Evolutionary conservation across 2,329 filamentous ascomycete genomes (phyloP).

Genomic region (Zymoseptoria crescenta): DNA sequence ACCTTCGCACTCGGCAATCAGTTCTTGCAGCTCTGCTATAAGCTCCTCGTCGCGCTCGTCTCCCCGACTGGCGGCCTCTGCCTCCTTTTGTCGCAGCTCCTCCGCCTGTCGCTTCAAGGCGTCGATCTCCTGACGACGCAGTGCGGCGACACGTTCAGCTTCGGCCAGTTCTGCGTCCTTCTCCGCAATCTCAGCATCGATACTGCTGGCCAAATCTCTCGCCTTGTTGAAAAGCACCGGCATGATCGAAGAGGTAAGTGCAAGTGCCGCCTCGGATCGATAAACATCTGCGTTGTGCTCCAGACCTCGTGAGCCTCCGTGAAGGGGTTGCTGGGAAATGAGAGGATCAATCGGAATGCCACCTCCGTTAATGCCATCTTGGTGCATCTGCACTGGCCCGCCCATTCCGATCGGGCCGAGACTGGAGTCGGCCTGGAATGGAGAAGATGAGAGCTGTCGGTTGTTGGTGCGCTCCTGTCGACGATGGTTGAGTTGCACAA

Average conservation of each 20-base stretch:
- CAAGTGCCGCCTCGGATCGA: slow-evolving; percentile 41
- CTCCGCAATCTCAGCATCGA: slow-evolving; percentile 68
- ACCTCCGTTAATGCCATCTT: slow-evolving; percentile 10
- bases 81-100: slow-evolving; percentile 47
- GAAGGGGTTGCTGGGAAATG: slow-evolving; percentile 15
- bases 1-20: slow-evolving; percentile 35
- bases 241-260: slow-evolving; percentile 58
- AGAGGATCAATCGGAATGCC: slow-evolving; percentile 21
- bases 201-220: slow-evolving; percentile 40
- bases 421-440: slow-evolving; percentile 32
- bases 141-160: slow-evolving; percentile 42
- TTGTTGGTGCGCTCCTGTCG: slow-evolving; percentile 52
- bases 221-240: slow-evolving; percentile 44
- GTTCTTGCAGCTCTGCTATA: slow-evolving; percentile 27
- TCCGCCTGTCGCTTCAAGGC: slow-evolving; percentile 47
- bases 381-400: slow-evolving; percentile 21
- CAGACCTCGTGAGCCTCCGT: slow-evolving; percentile 2
- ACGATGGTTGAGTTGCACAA: slow-evolving; percentile 62
- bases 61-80: slow-evolving; percentile 38
- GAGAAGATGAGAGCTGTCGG: slow-evolving; percentile 67
- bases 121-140: slow-evolving; percentile 60
- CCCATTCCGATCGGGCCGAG: slow-evolving; percentile 14
- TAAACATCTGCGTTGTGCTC: slow-evolving; percentile 27
- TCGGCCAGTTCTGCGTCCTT: slow-evolving; percentile 51
- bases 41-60: slow-evolving; percentile 32